Evolutionary conservation across 2,329 filamentous ascomycete genomes (phyloP).

Genomic region (Cladosporium sp.): DNA sequence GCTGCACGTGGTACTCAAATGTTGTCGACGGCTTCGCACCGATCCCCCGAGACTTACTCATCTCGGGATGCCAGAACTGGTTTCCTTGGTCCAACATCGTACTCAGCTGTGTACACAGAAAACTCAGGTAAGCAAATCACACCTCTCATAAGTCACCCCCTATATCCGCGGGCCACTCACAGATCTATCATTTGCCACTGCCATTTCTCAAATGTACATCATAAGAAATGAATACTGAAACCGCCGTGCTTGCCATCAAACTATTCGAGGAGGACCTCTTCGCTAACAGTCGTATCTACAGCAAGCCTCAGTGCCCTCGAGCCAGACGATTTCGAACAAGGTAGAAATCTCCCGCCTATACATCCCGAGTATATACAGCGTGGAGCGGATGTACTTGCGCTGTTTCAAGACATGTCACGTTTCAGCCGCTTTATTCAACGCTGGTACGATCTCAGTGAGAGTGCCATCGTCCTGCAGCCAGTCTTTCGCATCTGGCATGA

Average conservation of each 20-base stretch:
- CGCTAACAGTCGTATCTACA: neutral
- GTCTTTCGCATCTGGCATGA: conserved; percentile 38
- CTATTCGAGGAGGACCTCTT: neutral
- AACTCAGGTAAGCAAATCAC: conserved; percentile 25
- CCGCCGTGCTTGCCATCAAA: neutral
- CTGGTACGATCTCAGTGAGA: conserved; percentile 40
- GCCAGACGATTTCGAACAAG: conserved; percentile 30
- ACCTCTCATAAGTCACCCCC: neutral
- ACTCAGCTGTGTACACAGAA: conserved; percentile 39
- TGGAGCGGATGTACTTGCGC: conserved; percentile 37
- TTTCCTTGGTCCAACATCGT: conserved; percentile 38
- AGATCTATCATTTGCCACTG: neutral
- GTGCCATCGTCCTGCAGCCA: conserved; percentile 37
- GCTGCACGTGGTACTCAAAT: conserved; percentile 24
- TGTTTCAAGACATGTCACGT: conserved; percentile 37
- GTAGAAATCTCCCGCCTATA: conserved; percentile 31
- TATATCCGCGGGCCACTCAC: neutral
- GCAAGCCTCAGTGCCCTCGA: conserved; percentile 29
- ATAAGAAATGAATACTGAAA: neutral
- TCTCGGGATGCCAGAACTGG: conserved; percentile 37
- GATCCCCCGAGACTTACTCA: conserved; percentile 29
- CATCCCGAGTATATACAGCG: conserved; percentile 36
- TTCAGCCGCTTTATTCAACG: conserved; percentile 35
- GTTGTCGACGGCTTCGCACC: conserved; percentile 27
- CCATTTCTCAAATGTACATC: no score